Base-by-base conservation (phyloP, 192 early-diverging fungal genomes). In the Gryganskiella cystojenkinii region DNA sequence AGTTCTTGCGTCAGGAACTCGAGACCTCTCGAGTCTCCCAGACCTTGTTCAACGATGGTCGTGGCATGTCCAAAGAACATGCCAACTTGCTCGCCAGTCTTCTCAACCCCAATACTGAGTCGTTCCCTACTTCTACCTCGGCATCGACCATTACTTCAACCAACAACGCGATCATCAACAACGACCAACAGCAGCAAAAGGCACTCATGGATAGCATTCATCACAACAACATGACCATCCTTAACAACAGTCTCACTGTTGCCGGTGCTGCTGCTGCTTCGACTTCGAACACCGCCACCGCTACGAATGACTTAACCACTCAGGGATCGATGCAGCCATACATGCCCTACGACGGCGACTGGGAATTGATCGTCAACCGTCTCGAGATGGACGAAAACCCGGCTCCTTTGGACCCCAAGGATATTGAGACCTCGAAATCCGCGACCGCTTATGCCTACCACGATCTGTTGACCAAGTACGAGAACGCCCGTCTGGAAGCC, bases 321-420 rank as follows among this genome's bases (percentile, higher is more conserved):
- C 66, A 78, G 33, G 66, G 56, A 5, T 56, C 66, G 30, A 61
- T 69, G 24, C 66, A 78, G 52, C 66, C 74, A 15, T 78, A 52
- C 37, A 65, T 78, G 24, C 66, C 74, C 25, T 78, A 68, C 52
- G 67, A 69, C 24, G 61, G 56, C 27, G 64, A 69, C 27, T 78
- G 74, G 74, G 74, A 78, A n/a, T 24, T 78, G 25, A 67, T 68
- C 19, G 67, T 78, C 31, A 78, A 78, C 66, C 74, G 74, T 11
- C 66, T 56, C 30, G 74, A 69, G 37, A 43, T 76, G 73, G 37
- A 52, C 28, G 45, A 52, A 9, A 62, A 78, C 52, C 74, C 74
- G 3, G 49, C 19, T n/a, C 40, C n/a, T n/a, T n/a, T 78, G 25
- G 74, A 78, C 30, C 67, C 74, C 44, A 78, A 78, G 43, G 74